phyloP scores from a whole-genome alignment of 331 rosid genomes.

The Pyracantha coccinea region DNA sequence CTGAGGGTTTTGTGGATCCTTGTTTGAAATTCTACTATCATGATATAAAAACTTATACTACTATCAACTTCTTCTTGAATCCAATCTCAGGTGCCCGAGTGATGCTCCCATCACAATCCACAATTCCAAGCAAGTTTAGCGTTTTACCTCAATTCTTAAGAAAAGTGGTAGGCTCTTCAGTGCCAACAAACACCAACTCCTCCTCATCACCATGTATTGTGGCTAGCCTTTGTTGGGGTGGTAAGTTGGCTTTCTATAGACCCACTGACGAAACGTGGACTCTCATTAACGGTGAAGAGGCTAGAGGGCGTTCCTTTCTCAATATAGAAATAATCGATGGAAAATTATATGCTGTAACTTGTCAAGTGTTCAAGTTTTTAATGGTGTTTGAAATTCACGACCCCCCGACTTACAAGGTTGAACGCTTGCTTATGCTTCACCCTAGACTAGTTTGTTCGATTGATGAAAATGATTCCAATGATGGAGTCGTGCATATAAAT shows the following conservation, averaged over 20 bases:
- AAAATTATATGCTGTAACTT: background rate
- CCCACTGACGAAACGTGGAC: background rate
- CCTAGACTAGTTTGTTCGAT: background rate
- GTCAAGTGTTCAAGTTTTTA: background rate
- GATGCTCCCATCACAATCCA: background rate
- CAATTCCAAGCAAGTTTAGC: too few relatives aligned
- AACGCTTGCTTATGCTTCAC: too few relatives aligned
- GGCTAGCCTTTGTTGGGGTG: background rate
- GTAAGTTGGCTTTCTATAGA: background rate
- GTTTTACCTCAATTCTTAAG: too few relatives aligned
- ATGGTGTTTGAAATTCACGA: background rate
- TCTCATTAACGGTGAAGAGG: background rate
- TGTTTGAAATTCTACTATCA: too few relatives aligned
- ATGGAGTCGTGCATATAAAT: too few relatives aligned
- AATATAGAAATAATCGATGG: background rate
- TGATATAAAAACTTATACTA: background rate
- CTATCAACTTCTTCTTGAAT: background rate
- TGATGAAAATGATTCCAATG: too few relatives aligned
- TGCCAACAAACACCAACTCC: background rate
- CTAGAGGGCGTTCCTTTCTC: background rate
- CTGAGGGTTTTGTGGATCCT: too few relatives aligned
- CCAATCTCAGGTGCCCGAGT: background rate
- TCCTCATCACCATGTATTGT: background rate
- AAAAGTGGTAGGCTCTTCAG: background rate
- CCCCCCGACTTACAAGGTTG: background rate